A percentile compares a stretch with the other conserved stretches of the same genome.
phyloP scores from a whole-genome alignment of 1,284 basidiomycete species.

The Pulchroboletus neoregius region DNA sequence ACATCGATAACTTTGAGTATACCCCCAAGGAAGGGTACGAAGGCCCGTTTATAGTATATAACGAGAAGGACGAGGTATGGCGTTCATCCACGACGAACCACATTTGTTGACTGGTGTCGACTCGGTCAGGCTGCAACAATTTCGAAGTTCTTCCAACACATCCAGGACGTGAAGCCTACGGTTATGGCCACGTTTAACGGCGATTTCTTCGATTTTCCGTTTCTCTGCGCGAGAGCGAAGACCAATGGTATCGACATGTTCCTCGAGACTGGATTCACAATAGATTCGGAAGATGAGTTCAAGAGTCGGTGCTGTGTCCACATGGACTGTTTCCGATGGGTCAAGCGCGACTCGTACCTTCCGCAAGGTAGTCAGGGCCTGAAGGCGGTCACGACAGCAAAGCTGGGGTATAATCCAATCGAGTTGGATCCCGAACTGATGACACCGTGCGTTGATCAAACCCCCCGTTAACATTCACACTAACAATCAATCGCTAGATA shows the following conservation, averaged over 20 bases:
- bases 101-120: not conserved
- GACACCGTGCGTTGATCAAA: conserved; percentile 75
- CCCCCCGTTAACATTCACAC: not conserved
- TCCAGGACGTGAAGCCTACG: conserved; percentile 90
- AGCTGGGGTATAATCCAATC: conserved; percentile 96
- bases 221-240: conserved; percentile 86
- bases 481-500: conserved; percentile 55
- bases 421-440: conserved; percentile 98
- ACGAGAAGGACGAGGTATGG: conserved; percentile 85
- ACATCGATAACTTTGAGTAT: conserved; percentile 99
- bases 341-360: conserved; percentile 99
- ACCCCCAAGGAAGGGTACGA: conserved; percentile 98
- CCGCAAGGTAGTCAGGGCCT: conserved; percentile 98
- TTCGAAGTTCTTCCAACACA: conserved; percentile 88
- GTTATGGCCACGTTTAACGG: conserved; percentile 99
- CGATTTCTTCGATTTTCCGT: conserved; percentile 99
- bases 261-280: conserved; percentile 89
- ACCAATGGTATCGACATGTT: conserved; percentile 96
- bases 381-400: conserved; percentile 96
- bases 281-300: conserved; percentile 93
- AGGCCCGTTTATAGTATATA: conserved; percentile 95
- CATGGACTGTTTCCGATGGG: conserved; percentile 99
- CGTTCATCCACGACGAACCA: not conserved
- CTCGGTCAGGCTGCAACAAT: conserved; percentile 65
- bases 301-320: conserved; percentile 93